Evolutionary conservation across 2,329 filamentous ascomycete species (phyloP).

Genomic region (Fusarium napiforme): DNA sequence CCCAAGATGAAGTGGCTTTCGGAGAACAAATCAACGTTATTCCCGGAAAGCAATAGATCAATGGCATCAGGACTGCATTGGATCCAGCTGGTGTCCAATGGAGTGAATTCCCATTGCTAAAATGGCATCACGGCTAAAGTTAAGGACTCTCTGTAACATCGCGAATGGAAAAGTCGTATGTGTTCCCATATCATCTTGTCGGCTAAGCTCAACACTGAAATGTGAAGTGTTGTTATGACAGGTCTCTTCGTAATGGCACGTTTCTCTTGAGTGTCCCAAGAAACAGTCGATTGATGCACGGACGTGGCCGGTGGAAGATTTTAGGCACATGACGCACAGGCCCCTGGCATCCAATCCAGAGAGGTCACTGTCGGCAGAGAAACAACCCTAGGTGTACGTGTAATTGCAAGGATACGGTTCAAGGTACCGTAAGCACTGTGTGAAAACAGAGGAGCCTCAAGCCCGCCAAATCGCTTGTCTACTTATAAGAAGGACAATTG

Average conservation of each 20-base stretch:
- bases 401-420: slow-evolving; percentile 11
- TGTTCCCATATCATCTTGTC: slow-evolving; percentile 30
- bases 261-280: slow-evolving; percentile 25
- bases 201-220: slow-evolving; percentile 3
- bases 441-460: slow-evolving; percentile 9
- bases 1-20: neutral
- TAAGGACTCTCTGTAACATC: slow-evolving; percentile 1
- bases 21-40: neutral
- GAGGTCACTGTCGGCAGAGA: slow-evolving; percentile 35
- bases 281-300: slow-evolving; percentile 42
- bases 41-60: neutral
- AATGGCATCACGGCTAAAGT: slow-evolving; percentile 1
- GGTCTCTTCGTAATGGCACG: slow-evolving; percentile 33
- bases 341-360: neutral
- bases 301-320: slow-evolving; percentile 38
- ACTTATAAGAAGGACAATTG: slow-evolving; percentile 12
- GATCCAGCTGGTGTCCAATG: neutral
- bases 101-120: slow-evolving; percentile 14
- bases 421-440: slow-evolving; percentile 23
- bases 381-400: slow-evolving; percentile 18
- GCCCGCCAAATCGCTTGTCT: slow-evolving; percentile 4
- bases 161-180: neutral
- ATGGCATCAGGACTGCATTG: slow-evolving; percentile 3
- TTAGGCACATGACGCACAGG: slow-evolving; percentile 40
- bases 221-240: slow-evolving; percentile 29